Evolutionary conservation across 306 rosid genomes (phyloP).

Genomic region (Acacia acuminata): DNA sequence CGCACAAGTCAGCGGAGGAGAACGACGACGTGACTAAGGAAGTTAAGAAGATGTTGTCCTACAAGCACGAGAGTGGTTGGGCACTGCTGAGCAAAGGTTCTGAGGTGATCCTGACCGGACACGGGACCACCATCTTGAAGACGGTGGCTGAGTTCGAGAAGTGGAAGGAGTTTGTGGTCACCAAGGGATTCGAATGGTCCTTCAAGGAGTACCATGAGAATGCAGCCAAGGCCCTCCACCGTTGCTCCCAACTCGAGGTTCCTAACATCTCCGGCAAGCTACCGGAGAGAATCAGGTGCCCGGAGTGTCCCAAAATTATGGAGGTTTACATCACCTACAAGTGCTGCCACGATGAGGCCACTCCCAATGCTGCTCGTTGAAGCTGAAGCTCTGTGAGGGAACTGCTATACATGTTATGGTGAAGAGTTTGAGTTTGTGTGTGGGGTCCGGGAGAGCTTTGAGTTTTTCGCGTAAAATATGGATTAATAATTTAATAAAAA

Average conservation of each 20-base stretch:
- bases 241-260: conserved; percentile 40
- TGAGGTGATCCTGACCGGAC: conserved; percentile 45
- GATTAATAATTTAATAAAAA: background rate
- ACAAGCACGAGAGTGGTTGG: conserved; percentile 78
- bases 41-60: conserved; percentile 59
- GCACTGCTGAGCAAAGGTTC: conserved; percentile 60
- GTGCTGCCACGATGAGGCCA: conserved; percentile 36
- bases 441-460: background rate
- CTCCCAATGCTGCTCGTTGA: background rate
- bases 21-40: conserved; percentile 44
- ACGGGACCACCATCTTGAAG: conserved; percentile 48
- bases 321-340: conserved; percentile 44
- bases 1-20: conserved; percentile 26
- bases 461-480: background rate
- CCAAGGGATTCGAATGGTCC: conserved; percentile 30
- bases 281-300: conserved; percentile 40
- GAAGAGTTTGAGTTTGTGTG: background rate
- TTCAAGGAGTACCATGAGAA: conserved; percentile 31
- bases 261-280: conserved; percentile 31
- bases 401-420: background rate
- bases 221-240: conserved; percentile 23
- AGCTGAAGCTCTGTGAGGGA: background rate
- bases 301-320: conserved; percentile 41
- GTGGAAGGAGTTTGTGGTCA: conserved; percentile 52
- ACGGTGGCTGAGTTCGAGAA: conserved; percentile 62